A percentile compares a stretch with the other conserved stretches of the same genome.
Conservation (phyloP, 345 rosid species). For the Populus pruinosa region DNA sequence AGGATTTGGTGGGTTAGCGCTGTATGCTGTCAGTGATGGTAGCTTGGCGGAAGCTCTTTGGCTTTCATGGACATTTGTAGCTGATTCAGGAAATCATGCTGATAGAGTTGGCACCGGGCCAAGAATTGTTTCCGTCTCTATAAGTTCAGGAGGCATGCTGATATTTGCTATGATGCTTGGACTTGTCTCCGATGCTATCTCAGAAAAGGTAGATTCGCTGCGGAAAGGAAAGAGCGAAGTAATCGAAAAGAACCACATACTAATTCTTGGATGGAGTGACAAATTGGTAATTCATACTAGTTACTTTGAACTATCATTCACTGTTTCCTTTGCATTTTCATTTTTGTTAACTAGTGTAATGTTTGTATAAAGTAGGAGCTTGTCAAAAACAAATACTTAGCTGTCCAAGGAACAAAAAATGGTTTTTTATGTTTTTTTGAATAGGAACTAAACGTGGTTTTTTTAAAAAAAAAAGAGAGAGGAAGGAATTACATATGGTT, state of each 20-base stretch:
- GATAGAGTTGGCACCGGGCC: slow-evolving; percentile 75
- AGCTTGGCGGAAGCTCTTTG: slow-evolving; percentile 83
- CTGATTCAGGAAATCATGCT: slow-evolving; percentile 89
- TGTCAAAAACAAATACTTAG: not conserved
- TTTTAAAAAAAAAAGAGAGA: no score
- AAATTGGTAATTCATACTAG: slow-evolving; percentile 59
- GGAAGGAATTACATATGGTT: not conserved
- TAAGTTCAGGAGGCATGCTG: slow-evolving; percentile 94
- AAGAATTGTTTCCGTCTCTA: slow-evolving; percentile 80
- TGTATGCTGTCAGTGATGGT: slow-evolving; percentile 78
- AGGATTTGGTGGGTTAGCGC: slow-evolving; percentile 76
- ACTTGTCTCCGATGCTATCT: slow-evolving; percentile 84
- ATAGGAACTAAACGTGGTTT: not conserved
- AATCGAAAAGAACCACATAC: slow-evolving; percentile 74
- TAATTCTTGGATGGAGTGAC: slow-evolving; percentile 96
- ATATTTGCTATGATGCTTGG: slow-evolving; percentile 96
- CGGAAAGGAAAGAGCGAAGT: slow-evolving; percentile 94
- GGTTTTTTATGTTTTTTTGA: not conserved
- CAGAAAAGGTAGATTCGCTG: slow-evolving; percentile 90
- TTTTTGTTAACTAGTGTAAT: not conserved
- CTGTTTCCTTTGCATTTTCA: not conserved
- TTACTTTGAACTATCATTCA: not conserved
- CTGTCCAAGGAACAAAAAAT: not conserved
- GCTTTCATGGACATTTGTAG: slow-evolving; percentile 91
- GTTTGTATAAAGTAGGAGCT: not conserved